Conservation (phyloP, 495 filamentous ascomycete genomes). For the Zalerion maritima region DNA sequence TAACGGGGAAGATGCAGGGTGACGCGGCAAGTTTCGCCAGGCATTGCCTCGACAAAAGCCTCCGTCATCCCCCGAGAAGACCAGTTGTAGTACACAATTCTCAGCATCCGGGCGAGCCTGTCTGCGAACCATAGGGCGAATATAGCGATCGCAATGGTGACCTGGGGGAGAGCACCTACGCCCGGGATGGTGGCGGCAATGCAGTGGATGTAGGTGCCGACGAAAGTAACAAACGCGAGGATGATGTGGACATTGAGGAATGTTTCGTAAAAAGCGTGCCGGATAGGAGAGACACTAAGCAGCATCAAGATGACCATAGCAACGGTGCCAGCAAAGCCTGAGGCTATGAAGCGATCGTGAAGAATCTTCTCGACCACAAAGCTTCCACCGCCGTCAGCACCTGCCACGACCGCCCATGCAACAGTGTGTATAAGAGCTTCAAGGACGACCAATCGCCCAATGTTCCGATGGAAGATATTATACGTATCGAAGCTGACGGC, state of each 20-base stretch:
- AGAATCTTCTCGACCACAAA: constrained; percentile 33
- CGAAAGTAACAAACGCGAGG: constrained; percentile 45
- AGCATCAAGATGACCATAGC: constrained; percentile 45
- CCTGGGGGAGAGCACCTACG: constrained; percentile 44
- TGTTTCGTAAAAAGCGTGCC: constrained; percentile 92
- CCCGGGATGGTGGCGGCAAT: constrained; percentile 21
- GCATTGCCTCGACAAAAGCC: constrained; percentile 60
- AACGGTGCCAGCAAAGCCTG: constrained; percentile 33
- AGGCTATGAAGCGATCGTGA: constrained; percentile 41
- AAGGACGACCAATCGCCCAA: constrained; percentile 63
- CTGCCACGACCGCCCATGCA: constrained; percentile 59
- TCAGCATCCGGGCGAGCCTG: constrained; percentile 49
- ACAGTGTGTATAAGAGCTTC: constrained; percentile 55
- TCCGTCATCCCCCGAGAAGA: constrained; percentile 43
- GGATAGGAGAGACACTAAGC: constrained; percentile 54
- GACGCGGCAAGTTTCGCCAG: constrained; percentile 69
- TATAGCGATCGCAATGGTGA: constrained; percentile 50
- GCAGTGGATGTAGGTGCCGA: constrained; percentile 57
- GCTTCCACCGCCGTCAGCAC: constrained; percentile 49
- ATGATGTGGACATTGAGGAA: constrained; percentile 76
- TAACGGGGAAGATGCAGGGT: constrained; percentile 66
- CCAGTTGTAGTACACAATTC: constrained; percentile 59
- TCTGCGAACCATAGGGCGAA: constrained; percentile 68
- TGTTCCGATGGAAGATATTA: constrained; percentile 77
- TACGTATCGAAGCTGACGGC: constrained; percentile 79